Conservation (phyloP, 2,329 filamentous ascomycete genomes). For the Meredithiella fracta region DNA sequence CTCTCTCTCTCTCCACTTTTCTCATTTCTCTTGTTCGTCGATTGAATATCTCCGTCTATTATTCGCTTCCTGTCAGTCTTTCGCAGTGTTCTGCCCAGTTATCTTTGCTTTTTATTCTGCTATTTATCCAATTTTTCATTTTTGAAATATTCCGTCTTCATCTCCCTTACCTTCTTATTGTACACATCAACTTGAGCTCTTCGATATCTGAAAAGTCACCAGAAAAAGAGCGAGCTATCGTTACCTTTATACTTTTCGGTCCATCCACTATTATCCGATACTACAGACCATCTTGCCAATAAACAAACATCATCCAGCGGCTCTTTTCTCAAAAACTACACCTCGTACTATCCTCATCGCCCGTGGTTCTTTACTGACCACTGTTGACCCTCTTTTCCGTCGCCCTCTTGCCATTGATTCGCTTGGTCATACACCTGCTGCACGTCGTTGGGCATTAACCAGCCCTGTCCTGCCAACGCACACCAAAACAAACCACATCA, state of each 20-base stretch:
- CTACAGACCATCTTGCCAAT: not conserved
- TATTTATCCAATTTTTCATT: no score
- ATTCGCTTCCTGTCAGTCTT: not conserved
- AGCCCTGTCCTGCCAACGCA: slow-evolving; percentile 7
- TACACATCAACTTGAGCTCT: not conserved
- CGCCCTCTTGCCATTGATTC: slow-evolving; percentile 2
- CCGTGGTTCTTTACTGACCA: not conserved
- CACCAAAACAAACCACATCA: slow-evolving; percentile 7
- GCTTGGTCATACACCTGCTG: slow-evolving; percentile 8
- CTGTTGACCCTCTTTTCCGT: not conserved
- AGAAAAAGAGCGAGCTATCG: not conserved
- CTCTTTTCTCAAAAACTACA: not conserved
- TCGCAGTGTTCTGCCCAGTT: not conserved
- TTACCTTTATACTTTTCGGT: not conserved
- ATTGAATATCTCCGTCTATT: no score
- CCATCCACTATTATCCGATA: not conserved
- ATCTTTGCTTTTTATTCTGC: not conserved
- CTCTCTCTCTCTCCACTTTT: slow-evolving; percentile 3
- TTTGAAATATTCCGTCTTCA: no score
- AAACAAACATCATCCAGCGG: slow-evolving; percentile 5
- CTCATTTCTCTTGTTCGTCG: not conserved
- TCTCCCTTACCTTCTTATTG: no score
- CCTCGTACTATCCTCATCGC: not conserved
- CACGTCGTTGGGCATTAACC: slow-evolving; percentile 5
- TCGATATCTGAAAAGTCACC: not conserved